Base-by-base conservation (phyloP, 2,329 filamentous ascomycete genomes). In the Atkinsonella hypoxylon region DNA sequence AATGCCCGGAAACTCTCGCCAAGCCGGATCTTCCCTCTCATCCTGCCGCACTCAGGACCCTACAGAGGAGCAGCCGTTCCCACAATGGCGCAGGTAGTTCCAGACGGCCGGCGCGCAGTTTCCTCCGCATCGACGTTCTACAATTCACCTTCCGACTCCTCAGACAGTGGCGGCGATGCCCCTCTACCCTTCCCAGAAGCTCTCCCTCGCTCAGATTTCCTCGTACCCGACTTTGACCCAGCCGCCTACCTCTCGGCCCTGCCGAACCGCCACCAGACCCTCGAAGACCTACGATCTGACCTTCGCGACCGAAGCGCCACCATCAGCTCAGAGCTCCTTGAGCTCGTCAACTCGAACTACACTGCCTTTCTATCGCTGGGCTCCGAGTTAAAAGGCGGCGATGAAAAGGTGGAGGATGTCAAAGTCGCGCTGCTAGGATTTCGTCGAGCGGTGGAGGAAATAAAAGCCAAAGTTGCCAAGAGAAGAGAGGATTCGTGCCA, bases 301-400 rank as follows among this genome's bases (percentile, higher is more conserved):
- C 75, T 98, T 15, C 83, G 90, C 43, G 81, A 89, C 52, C 78
- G 94, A 48, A 87, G 83, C 58, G 80, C 87, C 58, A 77, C 84
- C 18, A 83, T 98, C 54, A 87, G 83, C 61, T 81, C 85, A 55
- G 93, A 98, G 70, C 76, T 98, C 2, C 76, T 98, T 17, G 91
- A 96, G 69, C 79, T 98, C 8, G 93, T 98, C 57, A 98, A 98
- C 63, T 79, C 85, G 48, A 95, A 98, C 67, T 97, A 98, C 65
- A 85, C 89, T 45, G 86, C 91, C 51, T 98, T 98, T 59, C 69
- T 98, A 4, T 83, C 83, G 0, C 70, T 98, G 0, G 94, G 93
- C 0, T 81, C 78, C 45, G 87, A 89, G 59, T 70, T 98, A 42
- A 80, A 81, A 49, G 90, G 90, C 2, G 94, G 94, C 8, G 90